Base-by-base conservation (phyloP, 257 asterid genomes). In the Marsdenia floribunda region DNA sequence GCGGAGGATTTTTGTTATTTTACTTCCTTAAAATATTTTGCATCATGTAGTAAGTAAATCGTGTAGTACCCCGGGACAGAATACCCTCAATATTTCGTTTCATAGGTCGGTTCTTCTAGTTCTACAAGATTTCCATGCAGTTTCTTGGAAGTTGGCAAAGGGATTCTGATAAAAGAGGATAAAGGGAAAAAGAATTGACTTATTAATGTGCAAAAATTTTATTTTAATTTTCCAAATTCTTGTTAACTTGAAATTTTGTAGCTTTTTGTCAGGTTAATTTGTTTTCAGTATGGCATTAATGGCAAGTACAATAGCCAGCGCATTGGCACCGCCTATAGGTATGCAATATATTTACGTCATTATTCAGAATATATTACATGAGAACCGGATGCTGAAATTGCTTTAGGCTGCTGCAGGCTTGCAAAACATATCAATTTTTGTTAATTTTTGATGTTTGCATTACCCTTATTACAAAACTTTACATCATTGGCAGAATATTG, bases 311-410 rank as follows among this genome's bases (percentile, higher is more conserved):
- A 68, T 79, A 61, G 73, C 78, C n/a, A 53, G 76, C 70, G 63
- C 95, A 2, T 19, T 82, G 22, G 58, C 83, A 9, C 47, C 83
- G 37, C 81, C 83, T 26, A 24, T 76, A 50, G 86, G 92, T 89
- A 66, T 60, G 84, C 68, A 3, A 21, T 29, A 57, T 63, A n/a
- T 50, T n/a, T 54, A 8, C 61, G 64, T 70, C 75, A 24, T 37
- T 55, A 59, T 63, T 26, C 63, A 57, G n/a, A 57, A 11, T 57
- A 57, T 49, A 22, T 46, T 40, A 46, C 33, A 1, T 29, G 33
- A 29, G 33, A 29, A 29, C 33, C 33, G 33, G 33, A 29, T 7
- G 49, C 11, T 44, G 49, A 44, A 63, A 61, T 33, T 15, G 22
- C 22, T 29, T 61, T 61, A 24, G 38, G 44, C n/a, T n/a, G 42